Base-by-base conservation (phyloP, 495 filamentous ascomycete species). In the Trichoderma erinaceum region DNA sequence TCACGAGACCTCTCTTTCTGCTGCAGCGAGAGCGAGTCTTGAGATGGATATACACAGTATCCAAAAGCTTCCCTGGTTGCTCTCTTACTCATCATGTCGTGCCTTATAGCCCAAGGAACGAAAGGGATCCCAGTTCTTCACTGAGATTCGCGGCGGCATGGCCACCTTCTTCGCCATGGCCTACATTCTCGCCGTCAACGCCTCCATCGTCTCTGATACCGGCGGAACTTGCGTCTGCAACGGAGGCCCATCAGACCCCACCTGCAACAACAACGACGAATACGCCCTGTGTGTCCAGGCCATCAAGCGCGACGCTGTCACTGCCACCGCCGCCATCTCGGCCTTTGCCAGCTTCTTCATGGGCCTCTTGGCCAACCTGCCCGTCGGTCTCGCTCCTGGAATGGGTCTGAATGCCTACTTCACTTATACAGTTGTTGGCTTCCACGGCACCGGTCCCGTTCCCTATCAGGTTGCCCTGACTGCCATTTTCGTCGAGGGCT, bases 161-260 rank as follows among this genome's bases (percentile, higher is more conserved):
- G 90, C 90, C 41, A 90, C 91, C 63, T 92, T 93, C 81, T 92
- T 93, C 78, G 90, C 90, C 70, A 93, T 93, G 91, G 90, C 91
- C 73, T 92, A 89, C 73, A 90, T 91, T 73, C 85, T 88, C 66
- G 82, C 84, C 41, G 87, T 90, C 71, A 92, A 91, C 78, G 86
- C 84, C 65, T 89, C 81, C 71, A 90, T 92, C 74, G 84, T 87
- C 66, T 81, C 88, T 65, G 80, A 83, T 63, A 77, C 71, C 41
- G 80, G 80, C 56, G 80, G 90, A 21, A 90, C 88, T 16, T 93
- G 91, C 71, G 83, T 90, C n/a, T 94, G 91, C 73, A 82, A 84
- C 44, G 68, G 71, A 1, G 66, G 67, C 16, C 74, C 75, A 3
- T 78, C 76, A 4, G 79, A 83, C 43, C 84, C 85, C 29, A 71